A percentile compares a stretch with the other conserved stretches of the same genome.
phyloP scores from a whole-genome alignment of 441 rosid genomes.

The Mallotus japonicus region DNA sequence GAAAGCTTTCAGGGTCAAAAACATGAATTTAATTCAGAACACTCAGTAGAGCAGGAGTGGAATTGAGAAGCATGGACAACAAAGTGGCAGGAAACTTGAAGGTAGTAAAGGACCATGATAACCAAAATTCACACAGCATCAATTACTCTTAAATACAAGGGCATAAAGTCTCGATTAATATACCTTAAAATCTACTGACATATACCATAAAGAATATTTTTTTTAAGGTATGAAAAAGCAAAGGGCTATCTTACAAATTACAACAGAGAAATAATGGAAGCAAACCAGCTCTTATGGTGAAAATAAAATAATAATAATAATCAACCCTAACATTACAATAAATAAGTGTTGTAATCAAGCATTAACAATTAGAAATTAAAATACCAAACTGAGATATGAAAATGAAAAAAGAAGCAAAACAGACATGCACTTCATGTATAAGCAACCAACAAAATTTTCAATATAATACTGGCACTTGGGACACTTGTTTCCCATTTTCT shows the following conservation, averaged over 20 bases:
- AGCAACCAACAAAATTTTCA: conserved; percentile 18
- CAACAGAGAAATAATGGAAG: no score
- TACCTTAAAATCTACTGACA: no score
- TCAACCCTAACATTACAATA: neutral
- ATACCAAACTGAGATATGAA: neutral
- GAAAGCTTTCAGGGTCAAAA: neutral
- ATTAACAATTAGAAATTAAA: neutral
- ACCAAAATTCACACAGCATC: neutral
- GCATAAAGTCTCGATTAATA: no score
- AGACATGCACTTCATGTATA: conserved; percentile 22
- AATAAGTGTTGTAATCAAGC: neutral
- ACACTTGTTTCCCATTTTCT: conserved; percentile 22
- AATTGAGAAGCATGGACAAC: neutral
- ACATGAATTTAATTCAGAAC: neutral
- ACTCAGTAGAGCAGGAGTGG: neutral
- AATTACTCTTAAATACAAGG: neutral
- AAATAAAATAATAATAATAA: no score
- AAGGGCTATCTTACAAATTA: no score
- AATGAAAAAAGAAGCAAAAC: neutral
- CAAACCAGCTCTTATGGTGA: neutral
- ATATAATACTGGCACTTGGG: conserved; percentile 19
- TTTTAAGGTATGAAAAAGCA: no score
- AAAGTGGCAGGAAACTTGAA: neutral
- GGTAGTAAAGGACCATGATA: neutral
- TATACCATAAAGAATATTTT: no score